Evolutionary conservation across 2,329 filamentous ascomycete species (phyloP).

Genomic region (Cercospora zeae-maydis): DNA sequence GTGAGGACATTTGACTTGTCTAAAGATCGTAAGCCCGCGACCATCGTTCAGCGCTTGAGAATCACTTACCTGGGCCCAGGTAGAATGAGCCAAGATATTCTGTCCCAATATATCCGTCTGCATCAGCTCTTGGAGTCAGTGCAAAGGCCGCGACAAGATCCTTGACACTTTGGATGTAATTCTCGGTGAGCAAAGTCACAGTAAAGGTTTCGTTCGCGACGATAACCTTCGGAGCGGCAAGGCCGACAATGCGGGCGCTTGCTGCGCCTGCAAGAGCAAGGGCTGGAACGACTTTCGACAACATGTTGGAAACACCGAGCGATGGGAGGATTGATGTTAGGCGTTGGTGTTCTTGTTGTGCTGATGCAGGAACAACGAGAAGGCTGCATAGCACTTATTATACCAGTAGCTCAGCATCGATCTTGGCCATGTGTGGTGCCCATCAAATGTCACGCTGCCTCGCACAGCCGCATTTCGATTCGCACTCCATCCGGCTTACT

Average conservation of each 20-base stretch:
- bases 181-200: constrained; percentile 19
- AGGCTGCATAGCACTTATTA: background rate
- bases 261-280: constrained; percentile 12
- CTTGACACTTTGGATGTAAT: constrained; percentile 22
- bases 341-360: background rate
- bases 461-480: background rate
- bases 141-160: constrained; percentile 19
- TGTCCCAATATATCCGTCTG: constrained; percentile 11
- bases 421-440: background rate
- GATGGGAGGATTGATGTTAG: background rate
- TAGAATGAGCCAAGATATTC: constrained; percentile 21
- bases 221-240: constrained; percentile 16
- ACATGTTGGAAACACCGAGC: background rate
- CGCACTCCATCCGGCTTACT: background rate
- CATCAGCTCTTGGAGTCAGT: constrained; percentile 3
- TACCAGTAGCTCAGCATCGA: background rate
- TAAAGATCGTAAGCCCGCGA: background rate
- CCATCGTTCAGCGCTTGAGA: background rate
- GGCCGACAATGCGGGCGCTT: constrained; percentile 17
- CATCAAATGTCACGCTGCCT: background rate
- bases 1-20: constrained; percentile 19
- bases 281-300: background rate
- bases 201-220: constrained; percentile 14
- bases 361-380: background rate
- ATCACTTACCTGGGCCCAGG: constrained; percentile 12